Evolutionary conservation across 2,329 filamentous ascomycete species (phyloP), one percentile per base, ranked within the genome.

Genomic region (Colletotrichum orchidophilum): DNA sequence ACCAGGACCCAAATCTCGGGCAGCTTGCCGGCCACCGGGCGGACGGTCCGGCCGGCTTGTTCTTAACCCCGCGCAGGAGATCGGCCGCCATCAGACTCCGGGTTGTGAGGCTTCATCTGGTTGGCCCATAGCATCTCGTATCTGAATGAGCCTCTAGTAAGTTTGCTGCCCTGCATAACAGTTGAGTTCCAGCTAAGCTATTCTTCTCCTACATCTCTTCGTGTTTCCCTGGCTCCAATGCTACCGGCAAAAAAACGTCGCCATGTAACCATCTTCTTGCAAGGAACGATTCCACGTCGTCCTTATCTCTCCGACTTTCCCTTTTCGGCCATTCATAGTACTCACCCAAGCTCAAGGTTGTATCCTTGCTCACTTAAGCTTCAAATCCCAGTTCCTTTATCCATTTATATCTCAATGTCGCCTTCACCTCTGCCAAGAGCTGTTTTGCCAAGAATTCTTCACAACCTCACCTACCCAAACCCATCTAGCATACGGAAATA

Each of bases 401-500:
- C 24, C 46, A 46, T 33, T 53, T 27, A 35, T 33, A 50, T 33
- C 21, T 60, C 54, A 12, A 62, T 26, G 7, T 62, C 13, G 13
- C 35, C 29, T 27, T 60, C 54, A 35, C 27, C 21, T 52, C 5
- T 9, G 26, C 3, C n/a, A 27, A 26, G 8, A 52, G 3, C n/a
- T 54, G 3, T 13, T 8, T 29, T 59, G 2, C 60, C 33, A 24
- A 42, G 33, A 21, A n/a, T 13, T 24, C 13, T n/a, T n/a, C 13
- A 12, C 24, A 12, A 29, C n/a, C 1, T n/a, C n/a, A n/a, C n/a
- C n/a, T n/a, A n/a, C n/a, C n/a, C n/a, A n/a, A n/a, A n/a, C n/a
- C 13, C 18, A 21, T 6, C n/a, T 21, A 15, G 2, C 46, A 77
- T 73, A 53, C 77, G 77, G 1, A 7, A n/a, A 46, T 3, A n/a